phyloP scores from a whole-genome alignment of 108 stramenopile species.

The Skeletonema menzelii region DNA sequence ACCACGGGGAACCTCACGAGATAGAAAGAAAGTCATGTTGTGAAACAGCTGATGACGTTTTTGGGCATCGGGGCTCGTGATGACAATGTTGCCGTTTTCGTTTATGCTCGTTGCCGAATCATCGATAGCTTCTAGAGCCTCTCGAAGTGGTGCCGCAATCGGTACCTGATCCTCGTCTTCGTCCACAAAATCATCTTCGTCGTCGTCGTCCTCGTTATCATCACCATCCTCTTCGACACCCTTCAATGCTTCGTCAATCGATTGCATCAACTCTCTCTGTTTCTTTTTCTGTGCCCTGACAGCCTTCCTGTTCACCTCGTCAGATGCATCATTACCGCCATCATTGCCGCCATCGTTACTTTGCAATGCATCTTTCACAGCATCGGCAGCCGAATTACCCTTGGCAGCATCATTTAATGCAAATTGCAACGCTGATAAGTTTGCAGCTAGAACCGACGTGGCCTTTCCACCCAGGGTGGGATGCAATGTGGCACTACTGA shows the following conservation, averaged over 20 bases:
- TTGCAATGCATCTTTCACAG: conserved; percentile 63
- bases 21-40: conserved; percentile 90
- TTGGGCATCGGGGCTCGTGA: conserved; percentile 69
- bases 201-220: conserved; percentile 36
- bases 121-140: conserved; percentile 76
- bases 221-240: conserved; percentile 54
- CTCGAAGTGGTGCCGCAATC: conserved; percentile 76
- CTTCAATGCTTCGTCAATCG: conserved; percentile 73
- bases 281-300: conserved; percentile 42
- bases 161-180: conserved; percentile 73
- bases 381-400: conserved; percentile 62
- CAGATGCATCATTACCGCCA: conserved; percentile 11
- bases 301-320: conserved; percentile 15
- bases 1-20: conserved; percentile 92
- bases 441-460: conserved; percentile 69
- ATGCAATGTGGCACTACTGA: conserved; percentile 31
- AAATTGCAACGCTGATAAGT: conserved; percentile 61
- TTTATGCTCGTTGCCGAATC: conserved; percentile 43
- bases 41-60: conserved; percentile 77
- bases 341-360: conserved; percentile 23
- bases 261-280: conserved; percentile 58
- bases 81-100: conserved; percentile 16
- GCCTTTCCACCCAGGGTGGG: conserved; percentile 61
- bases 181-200: conserved; percentile 61
- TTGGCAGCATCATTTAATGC: conserved; percentile 54